phyloP scores from a whole-genome alignment of 257 asterid genomes.

The Solanum tacnaense region DNA sequence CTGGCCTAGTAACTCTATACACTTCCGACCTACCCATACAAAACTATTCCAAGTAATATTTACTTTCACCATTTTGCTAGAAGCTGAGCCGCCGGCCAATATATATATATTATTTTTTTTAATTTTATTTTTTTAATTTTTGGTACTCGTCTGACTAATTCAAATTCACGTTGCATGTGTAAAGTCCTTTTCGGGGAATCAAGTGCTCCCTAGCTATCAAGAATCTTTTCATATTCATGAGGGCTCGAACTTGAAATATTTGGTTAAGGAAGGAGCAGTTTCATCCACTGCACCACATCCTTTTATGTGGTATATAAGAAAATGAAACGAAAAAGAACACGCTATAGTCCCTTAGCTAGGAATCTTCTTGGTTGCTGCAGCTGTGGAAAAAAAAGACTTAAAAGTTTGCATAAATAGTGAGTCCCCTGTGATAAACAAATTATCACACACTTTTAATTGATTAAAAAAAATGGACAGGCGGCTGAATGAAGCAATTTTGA shows the following conservation, averaged over 20 bases:
- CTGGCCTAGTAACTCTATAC: too few species aligned
- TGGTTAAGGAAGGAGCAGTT: too few species aligned
- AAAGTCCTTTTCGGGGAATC: background rate
- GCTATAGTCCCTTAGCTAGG: background rate
- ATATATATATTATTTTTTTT: too few species aligned
- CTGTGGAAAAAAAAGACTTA: background rate
- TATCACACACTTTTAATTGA: background rate
- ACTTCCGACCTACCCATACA: background rate
- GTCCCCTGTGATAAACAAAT: background rate
- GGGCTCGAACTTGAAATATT: background rate
- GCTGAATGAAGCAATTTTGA: slow-evolving; percentile 15
- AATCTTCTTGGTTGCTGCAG: background rate
- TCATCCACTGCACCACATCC: background rate
- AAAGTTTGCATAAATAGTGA: background rate
- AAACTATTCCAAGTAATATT: background rate
- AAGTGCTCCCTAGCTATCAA: background rate
- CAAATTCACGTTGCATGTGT: too few species aligned
- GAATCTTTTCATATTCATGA: too few species aligned
- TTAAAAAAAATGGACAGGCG: slow-evolving; percentile 26
- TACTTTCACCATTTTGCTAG: background rate
- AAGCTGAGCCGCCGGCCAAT: background rate
- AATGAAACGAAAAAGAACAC: background rate
- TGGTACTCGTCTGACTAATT: background rate
- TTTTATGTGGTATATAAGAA: background rate
- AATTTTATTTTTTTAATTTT: too few species aligned